Percentiles rank a stretch among this genome's conserved stretches.
These are phyloP conservation scores for Monilinia vaccinii-corymbosi DNA, from an alignment of 2,329 filamentous ascomycete genomes.

Conservation along the genomic window DNA sequence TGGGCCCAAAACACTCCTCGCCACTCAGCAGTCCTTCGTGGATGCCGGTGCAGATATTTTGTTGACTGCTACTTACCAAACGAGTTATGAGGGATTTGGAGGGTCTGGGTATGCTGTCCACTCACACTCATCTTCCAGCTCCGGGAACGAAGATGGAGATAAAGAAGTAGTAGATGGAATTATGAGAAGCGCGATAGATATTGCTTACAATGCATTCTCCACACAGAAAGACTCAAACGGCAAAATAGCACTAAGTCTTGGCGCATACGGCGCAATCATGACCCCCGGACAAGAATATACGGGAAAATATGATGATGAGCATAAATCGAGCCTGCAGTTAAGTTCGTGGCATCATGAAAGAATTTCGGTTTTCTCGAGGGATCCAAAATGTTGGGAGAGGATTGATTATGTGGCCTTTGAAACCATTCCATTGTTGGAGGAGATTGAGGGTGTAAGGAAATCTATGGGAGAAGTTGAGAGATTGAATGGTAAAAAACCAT, in stretches of 20 bases:
- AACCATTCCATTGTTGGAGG: constrained; percentile 54
- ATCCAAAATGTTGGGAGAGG: constrained; percentile 22
- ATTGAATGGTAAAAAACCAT: constrained; percentile 11
- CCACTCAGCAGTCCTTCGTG: constrained; percentile 24
- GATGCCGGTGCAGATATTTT: constrained; percentile 51
- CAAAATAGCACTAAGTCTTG: constrained; percentile 48
- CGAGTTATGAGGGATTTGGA: constrained; percentile 46
- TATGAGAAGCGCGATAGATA: constrained; percentile 32
- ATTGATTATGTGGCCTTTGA: constrained; percentile 53
- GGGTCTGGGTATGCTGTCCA: constrained; percentile 2
- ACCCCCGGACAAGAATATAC: constrained; percentile 56
- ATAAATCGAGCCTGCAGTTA: constrained; percentile 37
- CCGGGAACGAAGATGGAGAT: background rate
- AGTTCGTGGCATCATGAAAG: constrained; percentile 49
- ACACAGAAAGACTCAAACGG: background rate
- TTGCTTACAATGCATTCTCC: constrained; percentile 31
- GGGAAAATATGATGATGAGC: constrained; percentile 46
- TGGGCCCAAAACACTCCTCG: constrained; percentile 1
- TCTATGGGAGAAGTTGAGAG: constrained; percentile 24
- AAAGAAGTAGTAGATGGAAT: constrained; percentile 36
- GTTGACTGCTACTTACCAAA: constrained; percentile 60
- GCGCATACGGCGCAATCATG: constrained; percentile 61
- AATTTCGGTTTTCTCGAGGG: constrained; percentile 38
- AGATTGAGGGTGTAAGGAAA: constrained; percentile 48
- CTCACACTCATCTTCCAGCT: background rate